These are phyloP conservation scores for Arctium minus DNA, from an alignment of 129 eudicot genomes.

Conservation along the genomic window DNA sequence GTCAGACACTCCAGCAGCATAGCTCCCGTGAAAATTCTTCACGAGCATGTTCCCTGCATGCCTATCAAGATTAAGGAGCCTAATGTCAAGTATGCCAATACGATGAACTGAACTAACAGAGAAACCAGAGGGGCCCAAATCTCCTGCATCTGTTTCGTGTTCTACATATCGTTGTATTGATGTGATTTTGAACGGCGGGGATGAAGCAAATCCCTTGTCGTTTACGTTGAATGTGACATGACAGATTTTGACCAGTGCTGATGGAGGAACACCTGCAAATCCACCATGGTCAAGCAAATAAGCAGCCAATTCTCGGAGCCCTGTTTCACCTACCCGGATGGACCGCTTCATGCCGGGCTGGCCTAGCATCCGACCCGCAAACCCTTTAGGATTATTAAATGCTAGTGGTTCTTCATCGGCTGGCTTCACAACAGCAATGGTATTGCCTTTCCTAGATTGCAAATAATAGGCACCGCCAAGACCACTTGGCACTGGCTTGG, in stretches of 20 bases:
- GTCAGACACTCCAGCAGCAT: constrained; percentile 55
- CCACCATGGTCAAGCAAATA: constrained; percentile 91
- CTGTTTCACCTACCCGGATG: constrained; percentile 86
- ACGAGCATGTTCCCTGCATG: constrained; percentile 95
- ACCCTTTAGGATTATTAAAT: constrained; percentile 83
- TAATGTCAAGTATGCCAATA: constrained; percentile 77
- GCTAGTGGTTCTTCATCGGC: constrained; percentile 93
- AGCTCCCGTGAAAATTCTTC: constrained; percentile 49
- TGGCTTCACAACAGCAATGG: constrained; percentile 84
- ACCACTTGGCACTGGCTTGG: constrained; percentile 71
- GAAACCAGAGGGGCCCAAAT: constrained; percentile 85
- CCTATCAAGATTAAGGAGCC: constrained; percentile 85
- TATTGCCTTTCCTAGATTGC: constrained; percentile 45
- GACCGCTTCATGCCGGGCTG: constrained; percentile 91
- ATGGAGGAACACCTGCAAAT: constrained; percentile 91
- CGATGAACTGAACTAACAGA: constrained; percentile 73
- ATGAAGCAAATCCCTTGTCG: constrained; percentile 15
- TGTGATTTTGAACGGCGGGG: constrained; percentile 62
- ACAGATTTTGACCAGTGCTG: constrained; percentile 75
- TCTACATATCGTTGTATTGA: constrained; percentile 78
- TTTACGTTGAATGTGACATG: constrained; percentile 52
- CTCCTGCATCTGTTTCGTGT: constrained; percentile 88
- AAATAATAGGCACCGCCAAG: constrained; percentile 89
- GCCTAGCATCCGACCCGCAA: constrained; percentile 82
- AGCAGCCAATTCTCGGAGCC: constrained; percentile 87